Conservation (phyloP, 139 green algal genomes). For the Chlamydomonas applanata region DNA sequence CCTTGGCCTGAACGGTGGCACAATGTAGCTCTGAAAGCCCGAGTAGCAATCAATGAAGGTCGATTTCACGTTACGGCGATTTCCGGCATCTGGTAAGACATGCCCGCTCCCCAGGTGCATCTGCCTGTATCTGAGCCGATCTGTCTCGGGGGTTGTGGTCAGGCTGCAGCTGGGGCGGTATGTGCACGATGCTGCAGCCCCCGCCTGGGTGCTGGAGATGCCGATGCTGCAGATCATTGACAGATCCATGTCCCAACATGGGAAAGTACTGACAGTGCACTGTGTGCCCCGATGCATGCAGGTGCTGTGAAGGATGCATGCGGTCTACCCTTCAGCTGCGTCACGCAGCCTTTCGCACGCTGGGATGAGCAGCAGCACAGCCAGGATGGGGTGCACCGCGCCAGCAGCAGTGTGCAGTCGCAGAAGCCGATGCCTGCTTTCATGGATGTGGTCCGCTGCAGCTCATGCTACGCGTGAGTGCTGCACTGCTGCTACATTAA, state of each 20-base stretch:
- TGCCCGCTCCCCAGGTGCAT: background rate
- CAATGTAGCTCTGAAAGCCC: no score
- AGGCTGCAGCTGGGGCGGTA: no score
- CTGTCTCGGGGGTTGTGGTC: background rate
- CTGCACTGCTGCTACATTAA: no score
- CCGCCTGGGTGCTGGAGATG: background rate
- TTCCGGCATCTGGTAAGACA: slow-evolving; percentile 25
- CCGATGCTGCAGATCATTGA: background rate
- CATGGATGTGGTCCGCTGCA: background rate
- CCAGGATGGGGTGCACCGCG: background rate
- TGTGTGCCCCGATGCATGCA: slow-evolving; percentile 12
- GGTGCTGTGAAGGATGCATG: slow-evolving; percentile 59
- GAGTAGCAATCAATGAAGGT: slow-evolving; percentile 23
- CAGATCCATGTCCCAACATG: background rate
- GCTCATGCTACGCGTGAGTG: background rate
- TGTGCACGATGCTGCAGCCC: no score
- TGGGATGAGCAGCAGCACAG: background rate
- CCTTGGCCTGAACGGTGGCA: no score
- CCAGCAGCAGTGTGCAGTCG: background rate
- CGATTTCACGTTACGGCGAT: slow-evolving; percentile 27
- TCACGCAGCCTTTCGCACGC: slow-evolving; percentile 34
- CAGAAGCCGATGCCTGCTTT: background rate
- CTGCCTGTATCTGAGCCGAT: background rate
- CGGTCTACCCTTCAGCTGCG: slow-evolving; percentile 60
- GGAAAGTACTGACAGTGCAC: background rate